Base-by-base conservation (phyloP, 257 asterid species). In the Euphrasia confusa region DNA sequence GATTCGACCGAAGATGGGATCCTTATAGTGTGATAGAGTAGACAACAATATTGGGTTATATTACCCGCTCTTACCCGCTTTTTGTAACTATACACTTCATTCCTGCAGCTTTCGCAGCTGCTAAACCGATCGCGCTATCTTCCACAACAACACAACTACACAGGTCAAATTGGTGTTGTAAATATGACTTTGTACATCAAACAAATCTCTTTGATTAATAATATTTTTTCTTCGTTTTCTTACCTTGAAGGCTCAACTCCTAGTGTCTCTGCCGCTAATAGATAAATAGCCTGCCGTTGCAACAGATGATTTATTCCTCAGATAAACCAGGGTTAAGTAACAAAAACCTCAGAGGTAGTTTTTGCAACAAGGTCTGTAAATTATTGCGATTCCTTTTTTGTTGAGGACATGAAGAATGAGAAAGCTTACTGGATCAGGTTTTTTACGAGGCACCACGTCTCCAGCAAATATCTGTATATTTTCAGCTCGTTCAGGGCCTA, bases 81-180 rank as follows among this genome's bases (percentile, higher is more conserved):
- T 91, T 91, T 0, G 98, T 88, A 18, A 91, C 85, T 13, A 91
- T 84, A 68, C 98, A 91, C 75, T 55, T 91, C 98, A 91, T 91
- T 68, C 98, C 98, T 17, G 96, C 95, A 68, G 95, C 89, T 78
- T 91, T 88, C 55, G 98, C 98, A 48, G 98, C 98, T 52, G 96
- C 90, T 66, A 91, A 89, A 30, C 98, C 98, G 37, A 91, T 91
- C 39, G 86, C 98, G 61, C 98, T 91, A 80, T 91, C 98, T 81
- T 91, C 98, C 67, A 91, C 82, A 10, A 91, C 98, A 30, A 91
- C 96, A 59, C 98, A 91, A 27, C 98, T 91, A 73, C 69, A 67
- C 64, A 24, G 52, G 27, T 24, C 64, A 0, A 5, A 39, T 5
- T 37, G 44, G 11, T 37, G 44, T 37, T 5, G 10, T 39, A 39